Evolutionary conservation across 2,329 filamentous ascomycete genomes (phyloP).

Genomic region (Ceratocystis lukuohia): DNA sequence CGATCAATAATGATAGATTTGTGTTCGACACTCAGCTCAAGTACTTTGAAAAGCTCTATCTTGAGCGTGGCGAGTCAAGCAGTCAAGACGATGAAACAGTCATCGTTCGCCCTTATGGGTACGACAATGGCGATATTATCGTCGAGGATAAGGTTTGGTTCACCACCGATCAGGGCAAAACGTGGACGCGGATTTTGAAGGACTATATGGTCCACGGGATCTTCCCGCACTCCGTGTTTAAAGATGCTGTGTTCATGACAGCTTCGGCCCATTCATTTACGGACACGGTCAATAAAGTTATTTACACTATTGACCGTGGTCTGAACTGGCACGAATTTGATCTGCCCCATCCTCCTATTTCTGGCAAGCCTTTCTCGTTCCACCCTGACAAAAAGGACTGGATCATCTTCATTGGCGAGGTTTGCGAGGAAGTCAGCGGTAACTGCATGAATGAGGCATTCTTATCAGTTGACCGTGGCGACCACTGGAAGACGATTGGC

Average conservation of each 20-base stretch:
- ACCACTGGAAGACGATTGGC: slow-evolving; percentile 61
- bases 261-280: slow-evolving; percentile 41
- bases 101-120: slow-evolving; percentile 38
- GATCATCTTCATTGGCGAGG: slow-evolving; percentile 77
- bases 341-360: slow-evolving; percentile 43
- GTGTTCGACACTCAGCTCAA: slow-evolving; percentile 47
- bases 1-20: slow-evolving; percentile 48
- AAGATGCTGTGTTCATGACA: slow-evolving; percentile 76
- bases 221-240: slow-evolving; percentile 65
- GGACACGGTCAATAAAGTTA: slow-evolving; percentile 34
- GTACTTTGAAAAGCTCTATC: slow-evolving; percentile 51
- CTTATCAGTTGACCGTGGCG: slow-evolving; percentile 65
- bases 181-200: slow-evolving; percentile 58
- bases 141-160: slow-evolving; percentile 51
- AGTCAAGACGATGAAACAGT: slow-evolving; percentile 57
- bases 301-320: slow-evolving; percentile 71
- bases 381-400: slow-evolving; percentile 77
- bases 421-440: slow-evolving; percentile 44
- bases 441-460: slow-evolving; percentile 63
- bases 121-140: slow-evolving; percentile 22
- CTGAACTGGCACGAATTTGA: slow-evolving; percentile 60
- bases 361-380: slow-evolving; percentile 49
- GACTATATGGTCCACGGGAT: slow-evolving; percentile 58
- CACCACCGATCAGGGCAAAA: slow-evolving; percentile 77
- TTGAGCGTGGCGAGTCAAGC: slow-evolving; percentile 60